Base-by-base conservation (phyloP, 1,284 basidiomycete genomes). In the Cutaneotrichosporon cavernicola region DNA sequence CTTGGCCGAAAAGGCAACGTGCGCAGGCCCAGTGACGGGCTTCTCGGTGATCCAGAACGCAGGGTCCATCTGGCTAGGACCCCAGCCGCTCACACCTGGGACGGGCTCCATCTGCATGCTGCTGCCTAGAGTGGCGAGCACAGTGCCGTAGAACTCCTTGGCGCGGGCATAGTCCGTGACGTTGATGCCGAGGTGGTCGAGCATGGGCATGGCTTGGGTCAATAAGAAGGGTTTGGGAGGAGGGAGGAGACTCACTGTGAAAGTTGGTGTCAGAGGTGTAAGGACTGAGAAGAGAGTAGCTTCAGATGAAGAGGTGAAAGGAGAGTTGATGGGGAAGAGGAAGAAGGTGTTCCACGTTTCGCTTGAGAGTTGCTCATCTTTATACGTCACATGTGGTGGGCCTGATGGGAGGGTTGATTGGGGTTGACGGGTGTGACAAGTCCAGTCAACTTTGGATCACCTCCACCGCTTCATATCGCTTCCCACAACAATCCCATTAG, bases 181-280 rank as follows among this genome's bases (percentile, higher is more conserved):
- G 18, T 6, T 5, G 53, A 68, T 21, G 30, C 52, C 46, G 49
- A 65, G 18, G 66, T 68, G 66, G 66, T 68, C 66, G 43, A 68
- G 22, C 59, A 68, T 61, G 43, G 18, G 34, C 34, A 36, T 57
- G 55, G 53, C n/a, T 56, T 53, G 60, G 30, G 18, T 55, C 36
- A 34, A n/a, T 1, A n/a, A 14, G 38, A 5, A 18, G 2, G 43
- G 18, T 46, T 5, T 2, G 4, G 9, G 18, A 18, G 43, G 18
- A n/a, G 43, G 43, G 9, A 46, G 18, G 18, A 2, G 18, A 46
- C 43, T 40, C 13, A 40, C 38, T 40, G 38, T 14, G 10, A 40
- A 5, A 4, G 36, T 36, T 36, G 36, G 36, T 10, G 36, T 36
- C 1, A 36, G 2, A 36, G 36, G 36, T 36, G 36, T 9, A 13